Evolutionary conservation across 169 alveolate genomes (phyloP), one percentile per base, ranked within the genome.

Genomic region (Blepharisma undulans): DNA sequence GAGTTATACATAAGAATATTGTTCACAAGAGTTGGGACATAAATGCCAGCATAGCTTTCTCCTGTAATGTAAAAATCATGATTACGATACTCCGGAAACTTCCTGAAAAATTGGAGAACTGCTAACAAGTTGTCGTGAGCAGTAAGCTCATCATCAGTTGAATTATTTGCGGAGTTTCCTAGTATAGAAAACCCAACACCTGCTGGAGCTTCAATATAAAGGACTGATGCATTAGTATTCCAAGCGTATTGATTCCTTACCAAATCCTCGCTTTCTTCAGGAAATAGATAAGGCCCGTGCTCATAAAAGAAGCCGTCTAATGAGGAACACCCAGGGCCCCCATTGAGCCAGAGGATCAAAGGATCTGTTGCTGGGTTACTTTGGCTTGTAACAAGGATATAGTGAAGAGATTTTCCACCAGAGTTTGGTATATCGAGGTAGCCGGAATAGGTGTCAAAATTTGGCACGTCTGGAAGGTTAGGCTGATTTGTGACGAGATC

Each of bases 291-390:
- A 8, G 98, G 98, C 1, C 99, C 99, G 76, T 95, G 94, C 94
- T 97, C 98, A 25, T 95, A 92, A 72, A 94, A 81, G 88, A 95
- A 88, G 18, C 98, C 99, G 80, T 95, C 74, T 93, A 95, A 90
- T 61, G 97, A 93, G 27, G 97, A 92, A 89, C 99, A 97, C 32
- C 99, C 97, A 72, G 90, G 99, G 34, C 99, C 99, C n/a, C 99
- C 99, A 32, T 96, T 93, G 84, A 97, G 94, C 98, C 98, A 97
- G 33, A 97, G 78, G 61, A 97, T 93, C 79, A 96, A 71, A 6
- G 99, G 98, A 61, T 95, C 98, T 22, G 87, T 95, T 8, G 82
- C 77, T 21, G 98, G 97, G 90, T 96, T 90, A 60, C 87, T 80
- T 86, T 91, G 85, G 36, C 93, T 76, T 76, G 84, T 90, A 5